phyloP scores from a whole-genome alignment of 306 rosid genomes.

The Prunus dulcis region DNA sequence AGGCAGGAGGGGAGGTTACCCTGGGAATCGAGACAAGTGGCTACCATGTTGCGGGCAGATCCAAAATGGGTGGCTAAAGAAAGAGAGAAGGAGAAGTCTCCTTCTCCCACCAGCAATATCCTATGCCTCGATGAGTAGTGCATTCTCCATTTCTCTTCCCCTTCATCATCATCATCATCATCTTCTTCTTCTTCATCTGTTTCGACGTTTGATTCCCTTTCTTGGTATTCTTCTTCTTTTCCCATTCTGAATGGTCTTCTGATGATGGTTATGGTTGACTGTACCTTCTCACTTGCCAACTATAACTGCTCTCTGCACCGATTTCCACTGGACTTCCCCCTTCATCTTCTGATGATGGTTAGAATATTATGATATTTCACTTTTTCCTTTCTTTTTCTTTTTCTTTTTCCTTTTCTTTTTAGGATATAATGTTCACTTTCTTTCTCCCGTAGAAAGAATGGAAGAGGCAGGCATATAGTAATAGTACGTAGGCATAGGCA shows the following conservation, averaged over 20 bases:
- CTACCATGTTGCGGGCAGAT: slow-evolving; percentile 62
- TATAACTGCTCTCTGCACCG: background rate
- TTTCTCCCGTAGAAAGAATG: background rate
- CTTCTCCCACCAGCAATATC: slow-evolving; percentile 76
- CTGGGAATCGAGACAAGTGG: slow-evolving; percentile 70
- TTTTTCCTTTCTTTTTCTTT: background rate
- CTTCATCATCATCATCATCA: slow-evolving; percentile 21
- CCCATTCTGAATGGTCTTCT: background rate
- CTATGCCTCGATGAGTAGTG: slow-evolving; percentile 68
- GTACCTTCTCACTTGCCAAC: background rate
- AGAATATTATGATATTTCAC: too few relatives aligned
- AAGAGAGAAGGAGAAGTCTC: slow-evolving; percentile 76
- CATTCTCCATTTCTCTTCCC: slow-evolving; percentile 53
- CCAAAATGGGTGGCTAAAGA: slow-evolving; percentile 56
- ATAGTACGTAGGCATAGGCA: too few relatives aligned
- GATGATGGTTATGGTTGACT: background rate
- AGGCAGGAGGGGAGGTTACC: slow-evolving; percentile 25
- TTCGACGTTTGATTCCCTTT: slow-evolving; percentile 1
- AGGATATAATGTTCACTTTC: background rate
- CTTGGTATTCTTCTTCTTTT: slow-evolving; percentile 1
- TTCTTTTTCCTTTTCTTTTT: too few relatives aligned
- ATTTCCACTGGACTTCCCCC: too few relatives aligned
- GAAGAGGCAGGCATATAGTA: too few relatives aligned
- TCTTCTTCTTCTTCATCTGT: background rate
- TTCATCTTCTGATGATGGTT: too few relatives aligned